Conservation (phyloP, 2,329 filamentous ascomycete genomes). For the Hawksworthiomyces lignivorus region DNA sequence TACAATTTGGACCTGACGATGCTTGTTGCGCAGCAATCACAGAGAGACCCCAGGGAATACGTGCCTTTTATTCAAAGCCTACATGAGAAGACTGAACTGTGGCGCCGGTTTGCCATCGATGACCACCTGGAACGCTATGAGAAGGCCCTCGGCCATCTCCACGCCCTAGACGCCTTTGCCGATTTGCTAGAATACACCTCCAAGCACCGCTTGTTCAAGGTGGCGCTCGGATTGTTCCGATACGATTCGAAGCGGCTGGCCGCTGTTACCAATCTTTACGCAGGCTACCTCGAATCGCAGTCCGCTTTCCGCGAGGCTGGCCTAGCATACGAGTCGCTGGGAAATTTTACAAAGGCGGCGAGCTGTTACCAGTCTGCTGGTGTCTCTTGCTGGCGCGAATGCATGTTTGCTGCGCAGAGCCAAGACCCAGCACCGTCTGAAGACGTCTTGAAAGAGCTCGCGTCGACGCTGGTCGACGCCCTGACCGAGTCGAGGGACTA, state of each 20-base stretch:
- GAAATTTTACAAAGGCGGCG: conserved; percentile 65
- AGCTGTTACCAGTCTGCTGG: conserved; percentile 78
- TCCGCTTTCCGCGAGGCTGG: conserved; percentile 82
- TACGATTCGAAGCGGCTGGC: conserved; percentile 64
- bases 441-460: conserved; percentile 57
- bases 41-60: conserved; percentile 92
- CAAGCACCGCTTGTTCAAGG: conserved; percentile 71
- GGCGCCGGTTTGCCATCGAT: conserved; percentile 78
- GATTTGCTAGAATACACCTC: conserved; percentile 71
- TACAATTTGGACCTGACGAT: conserved; percentile 89
- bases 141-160: conserved; percentile 73
- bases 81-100: conserved; percentile 62
- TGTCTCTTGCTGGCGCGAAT: conserved; percentile 76
- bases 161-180: conserved; percentile 64
- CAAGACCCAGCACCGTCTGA: conserved; percentile 29
- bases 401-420: conserved; percentile 69
- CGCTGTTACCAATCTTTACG: conserved; percentile 70
- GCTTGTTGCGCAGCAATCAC: conserved; percentile 88
- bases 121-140: conserved; percentile 69
- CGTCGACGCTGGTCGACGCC: conserved; percentile 67
- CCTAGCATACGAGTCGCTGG: conserved; percentile 81
- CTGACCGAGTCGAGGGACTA: conserved; percentile 82
- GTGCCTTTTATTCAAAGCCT: conserved; percentile 87
- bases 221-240: conserved; percentile 73
- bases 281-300: conserved; percentile 63